A percentile compares a stretch with the other conserved stretches of the same genome.
phyloP scores from a whole-genome alignment of 257 asterid species.

The Lycium ferocissimum region DNA sequence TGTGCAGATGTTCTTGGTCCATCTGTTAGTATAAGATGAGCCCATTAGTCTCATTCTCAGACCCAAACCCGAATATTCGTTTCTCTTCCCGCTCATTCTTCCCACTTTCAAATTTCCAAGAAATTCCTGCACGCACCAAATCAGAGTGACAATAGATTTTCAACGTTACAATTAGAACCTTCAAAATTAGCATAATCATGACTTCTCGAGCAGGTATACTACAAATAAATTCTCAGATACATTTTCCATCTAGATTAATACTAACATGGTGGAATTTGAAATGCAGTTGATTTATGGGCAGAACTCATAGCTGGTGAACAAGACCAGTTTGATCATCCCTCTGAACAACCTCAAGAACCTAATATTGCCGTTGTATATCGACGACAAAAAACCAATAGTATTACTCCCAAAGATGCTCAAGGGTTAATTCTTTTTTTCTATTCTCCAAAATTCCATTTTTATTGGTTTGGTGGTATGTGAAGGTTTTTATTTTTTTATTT shows the following conservation, averaged over 20 bases:
- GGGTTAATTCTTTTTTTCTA: slow-evolving; percentile 40
- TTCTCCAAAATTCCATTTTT: not conserved
- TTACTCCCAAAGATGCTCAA: slow-evolving; percentile 41
- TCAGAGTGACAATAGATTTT: not conserved
- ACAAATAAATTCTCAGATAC: not conserved
- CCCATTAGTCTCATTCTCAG: not conserved
- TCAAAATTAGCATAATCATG: slow-evolving; percentile 13
- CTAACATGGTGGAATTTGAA: slow-evolving; percentile 8
- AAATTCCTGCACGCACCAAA: not conserved
- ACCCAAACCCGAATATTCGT: slow-evolving; percentile 18
- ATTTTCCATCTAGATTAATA: not conserved
- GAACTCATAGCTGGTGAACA: slow-evolving; percentile 52
- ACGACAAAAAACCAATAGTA: slow-evolving; percentile 45
- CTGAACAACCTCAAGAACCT: slow-evolving; percentile 46
- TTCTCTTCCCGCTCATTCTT: slow-evolving; percentile 29
- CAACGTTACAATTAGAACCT: not conserved
- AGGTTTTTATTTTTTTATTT: slow-evolving; percentile 23
- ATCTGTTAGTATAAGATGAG: not conserved
- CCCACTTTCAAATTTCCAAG: not conserved
- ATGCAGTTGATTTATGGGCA: slow-evolving; percentile 65
- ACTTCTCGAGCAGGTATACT: slow-evolving; percentile 34
- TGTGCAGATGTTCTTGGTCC: no score
- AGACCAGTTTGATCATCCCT: slow-evolving; percentile 37
- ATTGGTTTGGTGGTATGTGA: not conserved
- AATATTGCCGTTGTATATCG: slow-evolving; percentile 54